These are phyloP conservation scores for Zygosaccharomyces sapae DNA, from an alignment of 1,139 yeast genomes.

Conservation along the genomic window DNA sequence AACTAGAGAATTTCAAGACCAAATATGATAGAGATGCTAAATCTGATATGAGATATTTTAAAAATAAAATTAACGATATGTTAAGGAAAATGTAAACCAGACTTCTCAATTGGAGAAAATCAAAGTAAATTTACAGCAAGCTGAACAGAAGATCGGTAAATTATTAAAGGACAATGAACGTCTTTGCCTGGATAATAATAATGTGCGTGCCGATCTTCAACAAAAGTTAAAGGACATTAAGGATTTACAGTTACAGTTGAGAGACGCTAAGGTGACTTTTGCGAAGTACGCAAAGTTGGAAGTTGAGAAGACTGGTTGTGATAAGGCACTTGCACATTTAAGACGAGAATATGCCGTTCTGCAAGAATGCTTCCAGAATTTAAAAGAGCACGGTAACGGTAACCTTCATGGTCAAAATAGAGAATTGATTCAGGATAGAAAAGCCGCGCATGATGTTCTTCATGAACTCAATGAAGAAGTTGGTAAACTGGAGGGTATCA, in stretches of 20 bases:
- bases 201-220: not conserved
- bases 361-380: not conserved
- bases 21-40: slow-evolving; percentile 3
- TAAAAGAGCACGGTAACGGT: not conserved
- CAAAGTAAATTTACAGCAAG: not conserved
- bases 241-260: not conserved
- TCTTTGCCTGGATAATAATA: not conserved
- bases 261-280: not conserved
- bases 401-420: not conserved
- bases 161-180: not conserved
- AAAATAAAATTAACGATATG: slow-evolving; percentile 2
- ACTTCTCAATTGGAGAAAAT: slow-evolving; percentile 1
- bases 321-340: not conserved
- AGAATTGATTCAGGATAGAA: not conserved
- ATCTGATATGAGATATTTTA: slow-evolving; percentile 3
- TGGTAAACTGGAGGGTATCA: not conserved
- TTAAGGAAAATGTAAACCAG: slow-evolving; percentile 1
- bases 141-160: not conserved
- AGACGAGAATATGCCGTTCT: not conserved
- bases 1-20: not conserved
- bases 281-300: not conserved
- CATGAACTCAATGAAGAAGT: slow-evolving; percentile 1
- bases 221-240: slow-evolving; percentile 1
- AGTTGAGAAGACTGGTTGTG: not conserved
- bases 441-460: slow-evolving; percentile 1